Conservation (phyloP, 305 asterid genomes). For the Fraxinus greggii region DNA sequence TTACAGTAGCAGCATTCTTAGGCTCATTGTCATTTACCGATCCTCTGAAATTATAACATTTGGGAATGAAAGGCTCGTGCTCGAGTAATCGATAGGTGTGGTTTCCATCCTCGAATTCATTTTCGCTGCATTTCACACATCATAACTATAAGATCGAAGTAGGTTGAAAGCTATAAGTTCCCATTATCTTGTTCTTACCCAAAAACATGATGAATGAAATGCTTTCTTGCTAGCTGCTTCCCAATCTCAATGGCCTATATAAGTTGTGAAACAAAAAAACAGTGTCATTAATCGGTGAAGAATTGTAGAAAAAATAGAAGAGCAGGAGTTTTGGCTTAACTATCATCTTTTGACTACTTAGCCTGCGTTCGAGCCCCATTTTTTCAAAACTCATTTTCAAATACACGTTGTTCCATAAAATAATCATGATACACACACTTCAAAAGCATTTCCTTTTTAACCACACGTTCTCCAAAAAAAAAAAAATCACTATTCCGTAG, state of each 20-base stretch:
- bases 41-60: constrained; percentile 79
- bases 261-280: neutral
- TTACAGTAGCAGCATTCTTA: constrained; percentile 44
- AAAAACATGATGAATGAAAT: constrained; percentile 77
- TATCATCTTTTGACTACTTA: neutral
- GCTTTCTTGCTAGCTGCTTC: constrained; percentile 67
- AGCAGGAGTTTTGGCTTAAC: neutral
- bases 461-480: no score
- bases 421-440: no score
- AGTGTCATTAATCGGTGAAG: neutral
- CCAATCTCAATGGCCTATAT: constrained; percentile 78
- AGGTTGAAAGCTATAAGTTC: neutral
- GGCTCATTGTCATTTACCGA: constrained; percentile 64
- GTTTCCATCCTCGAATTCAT: constrained; percentile 83
- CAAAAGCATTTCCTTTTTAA: no score
- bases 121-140: constrained; percentile 47
- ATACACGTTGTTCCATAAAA: no score
- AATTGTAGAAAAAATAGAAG: neutral
- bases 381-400: no score
- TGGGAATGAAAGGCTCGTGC: constrained; percentile 74
- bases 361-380: no score
- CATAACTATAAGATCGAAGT: neutral
- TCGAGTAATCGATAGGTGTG: constrained; percentile 79
- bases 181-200: constrained; percentile 52
- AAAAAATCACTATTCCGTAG: no score